Evolutionary conservation across 257 asterid species (phyloP).

Genomic region (Nicotiana otophora): DNA sequence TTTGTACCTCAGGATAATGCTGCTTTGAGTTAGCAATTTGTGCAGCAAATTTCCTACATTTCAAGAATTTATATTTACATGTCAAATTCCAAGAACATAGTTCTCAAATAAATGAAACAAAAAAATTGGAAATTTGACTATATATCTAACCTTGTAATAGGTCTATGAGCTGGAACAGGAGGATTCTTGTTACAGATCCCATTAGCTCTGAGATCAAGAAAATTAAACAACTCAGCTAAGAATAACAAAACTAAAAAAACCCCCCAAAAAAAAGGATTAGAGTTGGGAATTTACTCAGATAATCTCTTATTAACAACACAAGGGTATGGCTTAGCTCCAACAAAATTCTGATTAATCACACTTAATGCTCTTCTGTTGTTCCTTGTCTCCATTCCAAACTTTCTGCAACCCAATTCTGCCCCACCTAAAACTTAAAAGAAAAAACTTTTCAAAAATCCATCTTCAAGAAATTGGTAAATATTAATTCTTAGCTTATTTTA

Average conservation of each 20-base stretch:
- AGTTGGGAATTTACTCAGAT: constrained; percentile 52
- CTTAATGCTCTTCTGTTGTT: constrained; percentile 59
- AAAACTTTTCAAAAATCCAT: neutral
- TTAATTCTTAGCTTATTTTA: neutral
- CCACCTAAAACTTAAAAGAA: constrained; percentile 32
- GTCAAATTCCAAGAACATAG: neutral
- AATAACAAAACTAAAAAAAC: neutral
- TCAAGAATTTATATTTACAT: neutral
- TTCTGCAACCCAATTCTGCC: constrained; percentile 40
- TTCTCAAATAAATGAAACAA: neutral
- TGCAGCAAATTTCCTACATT: constrained; percentile 63
- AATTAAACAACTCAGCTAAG: neutral
- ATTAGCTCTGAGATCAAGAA: constrained; percentile 36
- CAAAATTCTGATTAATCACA: constrained; percentile 55
- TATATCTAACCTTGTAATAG: constrained; percentile 48
- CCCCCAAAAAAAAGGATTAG: neutral
- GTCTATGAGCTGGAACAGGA: constrained; percentile 48
- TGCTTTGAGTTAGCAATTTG: constrained; percentile 54
- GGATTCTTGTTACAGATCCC: constrained; percentile 45
- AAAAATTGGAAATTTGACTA: neutral
- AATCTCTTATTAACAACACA: constrained; percentile 52
- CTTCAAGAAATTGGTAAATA: neutral
- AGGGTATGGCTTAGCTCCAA: constrained; percentile 34
- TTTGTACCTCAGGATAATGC: constrained; percentile 38
- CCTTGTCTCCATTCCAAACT: constrained; percentile 57